Base-by-base conservation (phyloP, 2,329 filamentous ascomycete species). In the Fusarium setosum region DNA sequence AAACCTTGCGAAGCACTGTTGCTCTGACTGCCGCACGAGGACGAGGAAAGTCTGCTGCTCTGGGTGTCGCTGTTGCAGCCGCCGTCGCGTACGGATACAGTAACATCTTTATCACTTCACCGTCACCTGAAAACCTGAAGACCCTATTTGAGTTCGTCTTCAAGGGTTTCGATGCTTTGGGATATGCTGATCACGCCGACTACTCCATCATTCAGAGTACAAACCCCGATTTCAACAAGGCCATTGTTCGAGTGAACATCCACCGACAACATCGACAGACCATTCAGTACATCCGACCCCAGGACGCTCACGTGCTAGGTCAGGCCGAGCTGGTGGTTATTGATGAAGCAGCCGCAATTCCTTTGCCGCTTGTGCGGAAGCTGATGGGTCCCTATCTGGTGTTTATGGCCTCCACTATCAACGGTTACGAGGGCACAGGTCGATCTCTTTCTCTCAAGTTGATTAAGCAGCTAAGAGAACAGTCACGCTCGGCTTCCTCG, bases 341-440 rank as follows among this genome's bases (percentile, higher is more conserved):
- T 65, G 96, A 99, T 78, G 96, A 99, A 79, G 96, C 96, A 15
- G 96, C 96, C 12, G 96, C 96, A 2, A 99, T 99, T 64, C 96
- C 96, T 12, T 80, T 99, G 11, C 96, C 96, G 1, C 82, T 98
- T 4, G 96, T 99, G 8, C 87, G 91, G 70, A 97, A 97, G 80
- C 84, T 99, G 37, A 94, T 99, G 88, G 96, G 96, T 0, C 95
- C 95, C 13, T 99, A 99, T 78, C 84, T 99, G 34, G 94, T 98
- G 9, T 99, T 99, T 80, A 98, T 99, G 96, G 94, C 96, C 1
- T 99, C 96, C 1, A 99, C 96, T 2, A 97, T 99, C 81, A 98
- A 98, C 75, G 96, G 96, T 59, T 99, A 99, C 76, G 96, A 99
- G 81, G 96, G 96, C 56, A 99, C 96, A 7, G 96, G 96, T 37